phyloP scores from a whole-genome alignment of 305 asterid species.

The Fraxinus albicans region DNA sequence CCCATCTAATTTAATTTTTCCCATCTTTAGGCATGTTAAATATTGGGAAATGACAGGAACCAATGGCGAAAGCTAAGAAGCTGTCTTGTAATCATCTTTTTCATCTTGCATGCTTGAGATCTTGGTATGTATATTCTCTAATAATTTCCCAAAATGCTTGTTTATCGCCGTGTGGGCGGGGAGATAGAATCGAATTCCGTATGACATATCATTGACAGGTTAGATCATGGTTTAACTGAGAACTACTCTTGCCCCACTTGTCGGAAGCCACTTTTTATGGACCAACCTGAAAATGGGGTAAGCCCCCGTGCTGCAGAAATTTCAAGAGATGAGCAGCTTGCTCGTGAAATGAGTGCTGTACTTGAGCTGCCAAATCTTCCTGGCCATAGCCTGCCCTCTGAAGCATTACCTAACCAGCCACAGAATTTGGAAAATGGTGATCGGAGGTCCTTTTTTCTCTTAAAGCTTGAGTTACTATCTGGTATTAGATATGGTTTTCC shows the following conservation, averaged over 20 bases:
- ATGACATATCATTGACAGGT: slow-evolving; percentile 44
- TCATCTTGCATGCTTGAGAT: slow-evolving; percentile 85
- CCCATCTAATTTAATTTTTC: slow-evolving; percentile 9
- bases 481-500: background rate
- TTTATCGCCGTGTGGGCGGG: background rate
- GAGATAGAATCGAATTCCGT: slow-evolving; percentile 4
- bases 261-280: slow-evolving; percentile 75
- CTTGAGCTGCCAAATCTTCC: slow-evolving; percentile 62
- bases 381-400: slow-evolving; percentile 43
- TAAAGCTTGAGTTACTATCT: background rate
- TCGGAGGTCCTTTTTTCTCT: slow-evolving; percentile 57
- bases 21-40: slow-evolving; percentile 30
- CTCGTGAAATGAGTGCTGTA: slow-evolving; percentile 65
- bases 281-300: slow-evolving; percentile 43
- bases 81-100: slow-evolving; percentile 82
- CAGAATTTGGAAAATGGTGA: slow-evolving; percentile 59
- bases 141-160: slow-evolving; percentile 3
- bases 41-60: slow-evolving; percentile 53
- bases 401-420: slow-evolving; percentile 49
- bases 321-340: slow-evolving; percentile 80
- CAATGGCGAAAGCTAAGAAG: slow-evolving; percentile 90
- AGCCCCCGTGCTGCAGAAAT: slow-evolving; percentile 46
- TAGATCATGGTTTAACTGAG: slow-evolving; percentile 80
- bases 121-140: slow-evolving; percentile 52
- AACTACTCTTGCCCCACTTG: slow-evolving; percentile 90